Evolutionary conservation across 192 early-diverging fungal genomes (phyloP), one percentile per base, ranked within the genome.

Genomic region (Umbelopsis sp.): DNA sequence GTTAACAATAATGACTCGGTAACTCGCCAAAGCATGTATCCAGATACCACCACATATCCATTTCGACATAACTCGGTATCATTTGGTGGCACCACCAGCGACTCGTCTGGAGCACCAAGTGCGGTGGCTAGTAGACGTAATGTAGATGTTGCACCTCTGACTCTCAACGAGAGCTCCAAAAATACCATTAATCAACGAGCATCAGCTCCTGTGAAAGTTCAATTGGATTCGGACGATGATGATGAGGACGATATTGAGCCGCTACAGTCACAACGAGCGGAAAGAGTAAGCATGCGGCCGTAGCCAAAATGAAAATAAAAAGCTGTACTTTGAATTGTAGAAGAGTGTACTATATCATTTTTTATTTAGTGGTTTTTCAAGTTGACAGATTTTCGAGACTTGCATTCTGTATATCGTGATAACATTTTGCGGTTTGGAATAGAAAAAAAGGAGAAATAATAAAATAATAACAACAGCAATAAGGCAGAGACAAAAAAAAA

Each of bases 1-100:
- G 16, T 61, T 16, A 22, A 35, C 18, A 25, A 61, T 35, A 35
- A 30, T 30, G 13, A 61, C 25, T 18, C 11, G 15, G 55, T 20
- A 49, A 61, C 30, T 5, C 55, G 55, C 9, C 10, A 35, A 37
- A 61, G 55, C 18, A 15, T 35, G 7, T 61, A 61, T 35, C 55
- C 55, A 11, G 55, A 37, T 8, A 18, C 55, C 18, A 35, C 30
- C 12, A 10, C 55, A 13, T 61, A 61, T 30, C 27, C 33, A 0
- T 61, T 61, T 30, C 55, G 55, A 35, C 55, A 61, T 6, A n/a
- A 23, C 15, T 35, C 55, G 2, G 55, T 18, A 35, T 61, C 55
- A 35, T 61, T 61, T 61, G 55, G 55, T 61, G 55, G 55, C 33
- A 61, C 55, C 55, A 61, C 11, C 27, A 61, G 27, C 4, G 55